A percentile compares a stretch with the other conserved stretches of the same genome.
These are phyloP conservation scores for Citrus maxima DNA, from an alignment of 345 rosid genomes.

Conservation along the genomic window DNA sequence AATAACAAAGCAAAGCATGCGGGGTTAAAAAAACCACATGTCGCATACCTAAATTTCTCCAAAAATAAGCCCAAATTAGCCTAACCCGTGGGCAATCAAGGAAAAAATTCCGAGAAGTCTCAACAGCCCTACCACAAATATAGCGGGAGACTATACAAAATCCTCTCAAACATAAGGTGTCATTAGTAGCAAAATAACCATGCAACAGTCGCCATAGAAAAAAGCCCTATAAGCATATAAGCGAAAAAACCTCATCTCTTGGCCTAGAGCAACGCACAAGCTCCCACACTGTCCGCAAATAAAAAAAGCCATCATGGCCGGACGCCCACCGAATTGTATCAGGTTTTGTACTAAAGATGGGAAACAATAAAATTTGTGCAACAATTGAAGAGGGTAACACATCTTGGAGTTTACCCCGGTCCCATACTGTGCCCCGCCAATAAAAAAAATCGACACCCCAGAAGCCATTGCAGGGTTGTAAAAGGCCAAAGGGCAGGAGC, in stretches of 20 bases:
- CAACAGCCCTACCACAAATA: too few relatives aligned
- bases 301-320: fast-evolving
- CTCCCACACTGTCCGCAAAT: too few relatives aligned
- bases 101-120: too few relatives aligned
- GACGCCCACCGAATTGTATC: fast-evolving
- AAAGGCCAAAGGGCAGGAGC: background rate
- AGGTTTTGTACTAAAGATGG: fast-evolving
- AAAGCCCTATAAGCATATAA: too few relatives aligned
- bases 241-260: fast-evolving
- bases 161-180: too few relatives aligned
- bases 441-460: fast-evolving
- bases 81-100: too few relatives aligned
- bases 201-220: too few relatives aligned
- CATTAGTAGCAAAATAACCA: too few relatives aligned
- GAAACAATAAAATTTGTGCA: too few relatives aligned
- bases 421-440: fast-evolving
- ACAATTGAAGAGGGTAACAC: fast-evolving
- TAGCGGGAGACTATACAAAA: fast-evolving
- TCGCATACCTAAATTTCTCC: fast-evolving
- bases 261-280: too few relatives aligned
- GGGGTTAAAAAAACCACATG: too few relatives aligned
- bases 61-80: fast-evolving
- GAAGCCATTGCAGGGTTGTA: fast-evolving
- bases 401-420: fast-evolving
- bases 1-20: too few relatives aligned